Conservation (phyloP, 306 rosid genomes). For the Ceratonia siliqua region DNA sequence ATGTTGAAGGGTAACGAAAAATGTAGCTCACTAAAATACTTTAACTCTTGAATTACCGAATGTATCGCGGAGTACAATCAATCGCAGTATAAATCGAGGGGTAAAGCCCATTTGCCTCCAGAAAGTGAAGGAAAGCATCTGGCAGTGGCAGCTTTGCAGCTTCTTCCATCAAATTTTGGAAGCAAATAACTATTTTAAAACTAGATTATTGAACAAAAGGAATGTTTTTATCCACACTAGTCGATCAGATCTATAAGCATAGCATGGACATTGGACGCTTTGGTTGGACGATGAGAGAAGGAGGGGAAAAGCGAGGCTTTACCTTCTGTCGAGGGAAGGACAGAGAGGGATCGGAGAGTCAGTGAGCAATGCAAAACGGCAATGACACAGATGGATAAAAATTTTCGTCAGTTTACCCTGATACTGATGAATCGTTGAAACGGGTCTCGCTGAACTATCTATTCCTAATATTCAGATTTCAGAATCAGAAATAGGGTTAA, state of each 20-base stretch:
- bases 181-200: not conserved
- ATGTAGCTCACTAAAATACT: too few relatives aligned
- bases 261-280: not conserved
- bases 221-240: not conserved
- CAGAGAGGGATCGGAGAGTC: too few relatives aligned
- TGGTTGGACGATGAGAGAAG: not conserved
- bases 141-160: conserved; percentile 53
- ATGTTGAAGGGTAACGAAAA: not conserved
- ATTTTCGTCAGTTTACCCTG: too few relatives aligned
- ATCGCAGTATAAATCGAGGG: conserved; percentile 65
- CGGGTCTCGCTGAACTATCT: too few relatives aligned
- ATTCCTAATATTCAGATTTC: too few relatives aligned
- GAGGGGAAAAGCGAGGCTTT: not conserved
- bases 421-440: too few relatives aligned
- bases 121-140: conserved; percentile 63
- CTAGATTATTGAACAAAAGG: too few relatives aligned
- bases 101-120: conserved; percentile 65
- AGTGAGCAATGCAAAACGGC: too few relatives aligned
- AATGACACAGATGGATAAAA: too few relatives aligned
- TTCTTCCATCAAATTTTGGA: conserved; percentile 57
- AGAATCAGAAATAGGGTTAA: too few relatives aligned
- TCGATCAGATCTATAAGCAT: not conserved
- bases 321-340: too few relatives aligned
- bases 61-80: conserved; percentile 77
- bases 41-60: conserved; percentile 76